Conservation (phyloP, 2,329 filamentous ascomycete genomes). For the Calonectria multiphialidica region DNA sequence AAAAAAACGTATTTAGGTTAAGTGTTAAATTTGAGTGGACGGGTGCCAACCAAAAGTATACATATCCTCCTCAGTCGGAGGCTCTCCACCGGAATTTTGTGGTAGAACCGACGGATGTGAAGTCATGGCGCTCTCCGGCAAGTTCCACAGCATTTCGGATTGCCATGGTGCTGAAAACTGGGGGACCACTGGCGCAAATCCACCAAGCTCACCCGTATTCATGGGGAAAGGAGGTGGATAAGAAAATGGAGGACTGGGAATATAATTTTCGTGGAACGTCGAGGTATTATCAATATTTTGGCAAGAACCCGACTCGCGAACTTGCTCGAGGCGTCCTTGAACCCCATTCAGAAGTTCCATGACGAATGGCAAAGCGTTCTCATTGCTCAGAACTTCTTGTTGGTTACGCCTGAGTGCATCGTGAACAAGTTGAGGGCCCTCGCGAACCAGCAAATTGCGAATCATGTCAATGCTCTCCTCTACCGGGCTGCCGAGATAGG, state of each 20-base stretch:
- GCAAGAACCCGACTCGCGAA: neutral
- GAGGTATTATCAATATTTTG: neutral
- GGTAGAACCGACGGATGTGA: neutral
- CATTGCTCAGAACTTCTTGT: neutral
- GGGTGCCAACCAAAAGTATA: neutral
- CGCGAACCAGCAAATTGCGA: neutral
- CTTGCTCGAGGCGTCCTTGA: neutral
- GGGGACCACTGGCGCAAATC: neutral
- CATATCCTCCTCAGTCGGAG: neutral
- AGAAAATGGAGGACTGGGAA: neutral
- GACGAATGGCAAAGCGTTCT: neutral
- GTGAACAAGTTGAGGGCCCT: neutral
- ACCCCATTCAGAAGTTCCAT: neutral
- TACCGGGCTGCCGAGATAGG: neutral
- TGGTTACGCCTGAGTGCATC: neutral
- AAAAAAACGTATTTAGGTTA: too few species aligned
- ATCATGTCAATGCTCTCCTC: neutral
- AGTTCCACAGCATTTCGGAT: neutral
- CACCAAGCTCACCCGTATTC: too few species aligned
- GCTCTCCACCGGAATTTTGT: neutral
- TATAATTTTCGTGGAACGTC: neutral
- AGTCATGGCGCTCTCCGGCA: neutral
- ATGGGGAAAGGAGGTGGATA: neutral
- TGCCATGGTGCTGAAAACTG: neutral
- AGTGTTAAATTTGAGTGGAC: neutral